Conservation (phyloP, 306 rosid species). For the Lathyrus tuberosus region DNA sequence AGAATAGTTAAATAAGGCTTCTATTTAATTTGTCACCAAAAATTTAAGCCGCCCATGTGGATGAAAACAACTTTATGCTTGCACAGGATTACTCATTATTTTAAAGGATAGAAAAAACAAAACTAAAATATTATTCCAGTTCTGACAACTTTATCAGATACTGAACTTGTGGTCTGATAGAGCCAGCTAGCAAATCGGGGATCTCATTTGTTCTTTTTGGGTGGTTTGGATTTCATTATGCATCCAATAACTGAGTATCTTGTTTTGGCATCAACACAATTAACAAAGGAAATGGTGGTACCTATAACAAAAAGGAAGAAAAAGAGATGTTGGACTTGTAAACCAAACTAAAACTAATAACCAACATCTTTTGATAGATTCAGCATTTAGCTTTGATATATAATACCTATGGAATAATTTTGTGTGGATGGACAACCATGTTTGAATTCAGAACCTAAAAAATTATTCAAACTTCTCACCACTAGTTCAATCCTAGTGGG, state of each 20-base stretch:
- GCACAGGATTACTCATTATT: conserved; percentile 23
- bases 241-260: conserved; percentile 35
- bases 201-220: conserved; percentile 46
- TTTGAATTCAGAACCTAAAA: not conserved
- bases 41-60: too few species aligned
- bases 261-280: conserved; percentile 27
- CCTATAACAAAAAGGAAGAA: conserved; percentile 10
- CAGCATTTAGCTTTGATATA: conserved; percentile 10
- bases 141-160: conserved; percentile 43
- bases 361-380: conserved; percentile 11
- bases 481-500: conserved; percentile 10
- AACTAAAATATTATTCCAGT: conserved; percentile 20
- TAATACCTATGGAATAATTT: conserved; percentile 15
- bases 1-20: too few species aligned
- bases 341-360: not conserved
- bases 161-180: conserved; percentile 38
- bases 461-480: not conserved
- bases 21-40: too few species aligned
- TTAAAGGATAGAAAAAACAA: conserved; percentile 28
- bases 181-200: conserved; percentile 40
- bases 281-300: not conserved
- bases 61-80: conserved; percentile 10
- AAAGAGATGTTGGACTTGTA: conserved; percentile 16
- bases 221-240: conserved; percentile 27
- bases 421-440: conserved; percentile 5